Base-by-base conservation (phyloP, 768 basidiomycete genomes). In the Punctularia strigosozonata region DNA sequence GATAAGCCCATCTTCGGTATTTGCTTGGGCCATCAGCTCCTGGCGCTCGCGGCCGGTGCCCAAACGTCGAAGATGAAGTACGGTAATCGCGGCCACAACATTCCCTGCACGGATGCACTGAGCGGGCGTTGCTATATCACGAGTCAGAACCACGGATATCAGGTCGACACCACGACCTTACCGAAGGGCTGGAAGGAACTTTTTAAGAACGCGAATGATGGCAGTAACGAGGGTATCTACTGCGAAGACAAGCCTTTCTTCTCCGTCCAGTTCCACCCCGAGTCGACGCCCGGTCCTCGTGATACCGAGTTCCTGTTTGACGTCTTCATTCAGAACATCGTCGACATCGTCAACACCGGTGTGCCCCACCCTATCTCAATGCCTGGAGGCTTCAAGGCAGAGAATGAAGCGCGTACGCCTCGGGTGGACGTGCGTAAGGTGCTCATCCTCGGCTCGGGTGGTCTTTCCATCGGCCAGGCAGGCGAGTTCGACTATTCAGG, bases 401-500 rank as follows among this genome's bases (percentile, higher is more conserved):
- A 89, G 44, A 94, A 92, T 59, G 80, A 82, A 46, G 67, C 54
- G 60, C 76, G 69, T 39, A 66, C 71, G 30, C 85, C 81, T 37
- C 78, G 77, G 44, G 72, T 71, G 41, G 71, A 81, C 44, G 89
- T 95, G 38, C 76, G 73, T 51, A 99, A 99, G 63, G 92, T 99
- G 39, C 71, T 99, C 50, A 89, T 99, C 48, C 78, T 99, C 37
- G 95, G 95, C 34, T 97, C 94, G 5, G 95, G 95, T 21, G 95
- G 95, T 46, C 67, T 99, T 15, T 97, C 92, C 8, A 99, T 99
- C 47, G 95, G 95, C 36, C 95, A 99, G 57, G 95, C 95, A 1
- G 95, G 95, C 49, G 95, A 99, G 61, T 99, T 99, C 62, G 95
- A 99, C 63, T 99, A 99, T 64, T 98, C 95, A 0, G 95, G 95